Base-by-base conservation (phyloP, 1,284 basidiomycete genomes). In the Sanghuangporus sanghuang region DNA sequence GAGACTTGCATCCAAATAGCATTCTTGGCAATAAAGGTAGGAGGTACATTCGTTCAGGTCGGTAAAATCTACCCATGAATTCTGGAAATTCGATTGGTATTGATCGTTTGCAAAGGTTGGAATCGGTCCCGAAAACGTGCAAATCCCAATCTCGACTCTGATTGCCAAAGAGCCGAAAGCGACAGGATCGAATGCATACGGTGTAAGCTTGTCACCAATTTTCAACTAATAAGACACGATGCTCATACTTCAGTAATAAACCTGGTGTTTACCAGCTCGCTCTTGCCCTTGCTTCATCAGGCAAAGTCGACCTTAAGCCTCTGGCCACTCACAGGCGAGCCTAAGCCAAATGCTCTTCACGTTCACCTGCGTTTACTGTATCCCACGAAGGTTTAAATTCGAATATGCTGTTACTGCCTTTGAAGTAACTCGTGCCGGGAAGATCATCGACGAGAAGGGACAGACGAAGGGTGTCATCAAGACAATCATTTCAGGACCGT, bases 131-230 rank as follows among this genome's bases (percentile, higher is more conserved):
- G 77, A 85, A 2, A 80, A 89, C 65, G 78, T 89, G 55, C 79
- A 77, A 7, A 76, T 92, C 58, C 85, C 90, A 54, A 74, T 90
- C 68, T 81, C 83, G 35, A 75, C 78, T 40, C 74, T 91, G 27
- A 79, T 86, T 68, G 77, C 78, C 67, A 95, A 95, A 77, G 93
- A 96, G 75, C 73, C 96, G 36, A 84, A 81, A 66, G 80, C 93
- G 74, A 90, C 88, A 70, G 93, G 93, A 52, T 92, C 90, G 14
- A 95, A 95, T 87, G 87, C 93, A 66, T 95, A 92, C 68, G 90
- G 89, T 8, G 87, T 90, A 75, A 64, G 85, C 35, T 79, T 78
- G 8, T 21, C 9, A 63, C 42, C 64, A 62, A 55, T 6, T 56
- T 48, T 57, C 14, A 23, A 57, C n/a, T n/a, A n/a, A 48, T 11